These are phyloP conservation scores for Acacia confusa DNA, from an alignment of 306 rosid genomes.

Conservation along the genomic window DNA sequence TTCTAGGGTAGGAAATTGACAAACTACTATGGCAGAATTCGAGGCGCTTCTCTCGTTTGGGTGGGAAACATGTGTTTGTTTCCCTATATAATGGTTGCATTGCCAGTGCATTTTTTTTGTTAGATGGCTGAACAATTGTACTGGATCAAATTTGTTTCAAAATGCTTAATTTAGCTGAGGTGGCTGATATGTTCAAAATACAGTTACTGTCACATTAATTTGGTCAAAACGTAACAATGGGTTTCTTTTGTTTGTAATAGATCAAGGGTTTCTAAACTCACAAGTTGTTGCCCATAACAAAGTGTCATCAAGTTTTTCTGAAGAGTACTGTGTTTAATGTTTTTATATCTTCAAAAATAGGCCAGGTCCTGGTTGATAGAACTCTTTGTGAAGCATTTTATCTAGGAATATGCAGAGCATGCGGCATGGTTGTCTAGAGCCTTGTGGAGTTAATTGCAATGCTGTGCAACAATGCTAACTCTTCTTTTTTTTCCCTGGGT, in stretches of 20 bases:
- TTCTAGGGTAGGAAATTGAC: background rate
- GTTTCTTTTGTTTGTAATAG: too few relatives aligned
- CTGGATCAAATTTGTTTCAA: background rate
- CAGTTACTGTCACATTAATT: too few relatives aligned
- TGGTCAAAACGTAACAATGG: background rate
- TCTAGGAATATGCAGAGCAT: slow-evolving; percentile 1
- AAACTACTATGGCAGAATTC: background rate
- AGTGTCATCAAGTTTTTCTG: background rate
- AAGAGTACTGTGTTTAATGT: background rate
- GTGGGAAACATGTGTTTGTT: background rate
- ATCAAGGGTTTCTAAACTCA: background rate
- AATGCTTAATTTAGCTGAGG: background rate
- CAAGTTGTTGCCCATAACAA: background rate
- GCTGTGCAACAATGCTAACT: background rate
- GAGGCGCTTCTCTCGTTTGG: background rate
- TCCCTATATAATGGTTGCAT: background rate
- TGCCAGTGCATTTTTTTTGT: background rate
- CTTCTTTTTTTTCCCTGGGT: background rate
- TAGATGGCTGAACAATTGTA: background rate
- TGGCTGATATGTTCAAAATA: background rate
- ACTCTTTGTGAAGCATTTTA: background rate
- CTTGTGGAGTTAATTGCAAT: background rate
- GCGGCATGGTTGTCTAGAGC: background rate
- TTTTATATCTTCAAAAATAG: background rate
- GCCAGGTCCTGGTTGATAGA: background rate